These are phyloP conservation scores for Balamuthia mandrillaris DNA, from an alignment of 208 protist species.

Conservation along the genomic window DNA sequence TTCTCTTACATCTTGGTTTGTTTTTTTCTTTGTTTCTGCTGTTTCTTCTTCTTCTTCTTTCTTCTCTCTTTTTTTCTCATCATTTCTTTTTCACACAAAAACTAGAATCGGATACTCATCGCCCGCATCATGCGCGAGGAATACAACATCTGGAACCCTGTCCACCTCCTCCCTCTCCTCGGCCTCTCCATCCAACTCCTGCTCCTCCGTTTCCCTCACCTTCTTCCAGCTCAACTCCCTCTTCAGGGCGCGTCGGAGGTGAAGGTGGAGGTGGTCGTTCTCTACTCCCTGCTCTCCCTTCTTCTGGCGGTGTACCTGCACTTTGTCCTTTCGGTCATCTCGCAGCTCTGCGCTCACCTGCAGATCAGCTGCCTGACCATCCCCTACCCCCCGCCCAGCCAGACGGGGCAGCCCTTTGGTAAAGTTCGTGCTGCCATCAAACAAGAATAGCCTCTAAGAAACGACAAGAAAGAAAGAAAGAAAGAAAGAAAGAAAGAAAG, in stretches of 20 bases:
- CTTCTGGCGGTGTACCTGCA: too few species aligned
- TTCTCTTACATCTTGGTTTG: constrained; percentile 31
- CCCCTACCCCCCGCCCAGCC: neutral
- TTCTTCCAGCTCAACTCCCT: too few species aligned
- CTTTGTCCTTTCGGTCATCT: neutral
- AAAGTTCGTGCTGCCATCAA: too few species aligned
- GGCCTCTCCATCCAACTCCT: neutral
- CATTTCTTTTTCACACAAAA: neutral
- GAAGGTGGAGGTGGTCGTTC: too few species aligned
- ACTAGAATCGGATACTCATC: constrained; percentile 31
- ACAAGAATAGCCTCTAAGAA: too few species aligned
- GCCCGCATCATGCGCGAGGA: constrained; percentile 34
- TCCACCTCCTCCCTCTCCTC: neutral
- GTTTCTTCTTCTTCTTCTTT: neutral
- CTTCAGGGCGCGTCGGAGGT: too few species aligned
- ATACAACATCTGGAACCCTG: constrained; percentile 34
- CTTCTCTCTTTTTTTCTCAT: neutral
- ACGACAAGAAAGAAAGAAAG: too few species aligned
- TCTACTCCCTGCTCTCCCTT: too few species aligned
- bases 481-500: too few species aligned
- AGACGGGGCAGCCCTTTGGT: neutral
- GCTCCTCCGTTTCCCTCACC: neutral
- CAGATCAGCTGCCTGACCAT: constrained; percentile 29
- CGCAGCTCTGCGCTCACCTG: neutral
- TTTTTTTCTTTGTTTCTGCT: neutral